Percentiles rank a stretch among this genome's conserved stretches.
These are phyloP conservation scores for Secale cereale DNA, from an alignment of 176 grass and related monocot genomes.

Conservation along the genomic window DNA sequence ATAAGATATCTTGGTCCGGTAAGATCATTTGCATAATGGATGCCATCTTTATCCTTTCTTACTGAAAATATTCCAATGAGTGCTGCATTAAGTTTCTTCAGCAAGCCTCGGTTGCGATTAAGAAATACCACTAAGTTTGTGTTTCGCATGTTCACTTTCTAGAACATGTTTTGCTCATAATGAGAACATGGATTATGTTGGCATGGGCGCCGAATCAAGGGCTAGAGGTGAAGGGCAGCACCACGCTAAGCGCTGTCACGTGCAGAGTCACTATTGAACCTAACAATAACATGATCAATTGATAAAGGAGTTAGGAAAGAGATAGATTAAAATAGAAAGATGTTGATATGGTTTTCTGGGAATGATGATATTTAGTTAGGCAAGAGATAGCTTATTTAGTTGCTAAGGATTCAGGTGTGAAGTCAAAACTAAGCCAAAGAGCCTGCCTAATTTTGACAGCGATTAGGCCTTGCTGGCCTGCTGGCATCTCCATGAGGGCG, in stretches of 20 bases:
- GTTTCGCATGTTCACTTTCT: not conserved
- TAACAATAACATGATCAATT: not conserved
- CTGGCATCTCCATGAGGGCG: not conserved
- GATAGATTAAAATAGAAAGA: not conserved
- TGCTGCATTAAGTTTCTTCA: not conserved
- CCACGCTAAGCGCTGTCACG: not conserved
- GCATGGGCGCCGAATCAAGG: not conserved
- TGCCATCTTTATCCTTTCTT: not conserved
- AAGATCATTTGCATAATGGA: slow-evolving; percentile 31
- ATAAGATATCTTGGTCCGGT: slow-evolving; percentile 94
- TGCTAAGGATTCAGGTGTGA: not conserved
- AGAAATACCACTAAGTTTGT: not conserved
- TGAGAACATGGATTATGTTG: not conserved
- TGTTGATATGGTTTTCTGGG: not conserved
- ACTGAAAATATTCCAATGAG: not conserved
- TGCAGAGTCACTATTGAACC: not conserved
- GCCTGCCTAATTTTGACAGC: not conserved
- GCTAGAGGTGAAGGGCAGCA: not conserved
- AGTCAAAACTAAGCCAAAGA: not conserved
- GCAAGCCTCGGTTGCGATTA: not conserved
- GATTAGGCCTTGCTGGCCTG: not conserved
- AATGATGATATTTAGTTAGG: not conserved
- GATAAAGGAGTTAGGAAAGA: not conserved
- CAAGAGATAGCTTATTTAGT: not conserved
- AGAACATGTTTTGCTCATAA: not conserved